Conservation (phyloP, 371 early-diverging fungal genomes). For the Saksenaea oblongispora region DNA sequence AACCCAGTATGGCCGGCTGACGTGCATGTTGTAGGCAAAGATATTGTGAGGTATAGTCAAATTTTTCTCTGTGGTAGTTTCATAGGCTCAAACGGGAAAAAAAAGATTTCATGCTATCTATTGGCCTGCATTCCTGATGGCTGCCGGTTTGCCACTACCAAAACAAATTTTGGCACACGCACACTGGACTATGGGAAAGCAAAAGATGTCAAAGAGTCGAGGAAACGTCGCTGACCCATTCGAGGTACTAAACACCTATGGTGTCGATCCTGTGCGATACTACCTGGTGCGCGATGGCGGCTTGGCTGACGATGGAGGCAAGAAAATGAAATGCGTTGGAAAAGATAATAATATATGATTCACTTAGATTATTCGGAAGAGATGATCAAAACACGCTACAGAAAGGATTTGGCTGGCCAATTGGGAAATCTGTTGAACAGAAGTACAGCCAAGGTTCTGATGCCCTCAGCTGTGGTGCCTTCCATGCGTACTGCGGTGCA, state of each 20-base stretch:
- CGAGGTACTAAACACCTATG: constrained; percentile 67
- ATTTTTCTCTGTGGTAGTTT: not conserved
- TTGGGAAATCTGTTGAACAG: constrained; percentile 87
- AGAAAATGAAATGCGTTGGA: not conserved
- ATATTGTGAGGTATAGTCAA: constrained; percentile 75
- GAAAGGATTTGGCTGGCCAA: constrained; percentile 81
- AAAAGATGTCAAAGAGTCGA: constrained; percentile 93
- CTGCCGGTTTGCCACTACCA: constrained; percentile 80
- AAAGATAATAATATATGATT: not conserved
- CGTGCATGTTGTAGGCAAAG: constrained; percentile 92
- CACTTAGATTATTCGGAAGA: constrained; percentile 71
- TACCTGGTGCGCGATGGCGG: constrained; percentile 91
- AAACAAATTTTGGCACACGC: constrained; percentile 85
- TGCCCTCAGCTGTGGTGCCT: constrained; percentile 56
- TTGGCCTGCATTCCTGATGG: constrained; percentile 95
- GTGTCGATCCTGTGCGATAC: constrained; percentile 89
- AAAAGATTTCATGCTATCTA: constrained; percentile 90
- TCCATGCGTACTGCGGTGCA: constrained; percentile 18
- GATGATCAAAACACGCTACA: constrained; percentile 68
- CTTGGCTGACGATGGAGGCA: constrained; percentile 78
- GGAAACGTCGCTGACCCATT: constrained; percentile 93
- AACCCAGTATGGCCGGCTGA: constrained; percentile 71
- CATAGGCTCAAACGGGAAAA: not conserved
- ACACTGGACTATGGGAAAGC: constrained; percentile 88
- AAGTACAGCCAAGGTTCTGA: constrained; percentile 56